Evolutionary conservation across 176 grass and related monocot species (phyloP).

Genomic region (Phyllostachys edulis): DNA sequence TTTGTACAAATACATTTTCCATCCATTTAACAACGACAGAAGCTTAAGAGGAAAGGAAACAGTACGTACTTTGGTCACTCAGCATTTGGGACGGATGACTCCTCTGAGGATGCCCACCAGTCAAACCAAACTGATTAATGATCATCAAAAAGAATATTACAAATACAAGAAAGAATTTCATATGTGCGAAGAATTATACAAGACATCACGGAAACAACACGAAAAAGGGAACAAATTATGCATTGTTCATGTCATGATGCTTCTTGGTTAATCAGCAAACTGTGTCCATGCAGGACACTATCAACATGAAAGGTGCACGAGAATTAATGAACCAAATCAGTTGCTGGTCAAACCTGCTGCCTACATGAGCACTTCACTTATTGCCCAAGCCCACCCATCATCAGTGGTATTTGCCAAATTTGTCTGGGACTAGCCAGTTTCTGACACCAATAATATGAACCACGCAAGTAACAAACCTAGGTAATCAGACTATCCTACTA

Average conservation of each 20-base stretch:
- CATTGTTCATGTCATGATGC: neutral
- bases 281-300: neutral
- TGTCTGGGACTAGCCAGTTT: neutral
- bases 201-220: neutral
- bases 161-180: conserved; percentile 28
- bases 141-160: conserved; percentile 20
- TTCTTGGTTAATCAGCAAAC: neutral
- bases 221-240: neutral
- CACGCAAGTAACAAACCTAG: neutral
- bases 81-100: conserved; percentile 85
- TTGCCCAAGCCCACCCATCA: neutral
- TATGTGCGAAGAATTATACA: neutral
- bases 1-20: neutral
- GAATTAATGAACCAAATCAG: neutral
- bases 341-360: neutral
- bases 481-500: neutral
- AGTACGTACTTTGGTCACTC: conserved; percentile 76
- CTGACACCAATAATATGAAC: conserved; percentile 1
- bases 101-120: conserved; percentile 71
- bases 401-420: neutral
- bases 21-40: conserved; percentile 8
- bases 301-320: neutral
- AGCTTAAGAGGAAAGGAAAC: conserved; percentile 6
- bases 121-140: conserved; percentile 67
- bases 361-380: neutral